Conservation (phyloP, 257 asterid genomes). For the Asclepias syriaca region DNA sequence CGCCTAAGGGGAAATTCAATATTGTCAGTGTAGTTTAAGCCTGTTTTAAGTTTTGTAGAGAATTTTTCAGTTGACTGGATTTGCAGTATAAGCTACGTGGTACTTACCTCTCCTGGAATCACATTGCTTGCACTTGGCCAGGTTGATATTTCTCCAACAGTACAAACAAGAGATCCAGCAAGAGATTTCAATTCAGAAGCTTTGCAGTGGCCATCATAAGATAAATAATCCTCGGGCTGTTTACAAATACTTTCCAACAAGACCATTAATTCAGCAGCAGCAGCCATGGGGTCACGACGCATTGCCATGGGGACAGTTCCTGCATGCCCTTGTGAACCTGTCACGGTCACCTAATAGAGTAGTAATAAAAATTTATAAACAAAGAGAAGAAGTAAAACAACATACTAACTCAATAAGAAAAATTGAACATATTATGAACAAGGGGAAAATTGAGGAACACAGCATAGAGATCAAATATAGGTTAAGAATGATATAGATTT, state of each 20-base stretch:
- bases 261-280: constrained; percentile 87
- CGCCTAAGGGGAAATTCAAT: not conserved
- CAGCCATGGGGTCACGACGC: constrained; percentile 96
- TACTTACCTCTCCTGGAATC: constrained; percentile 97
- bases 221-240: constrained; percentile 70
- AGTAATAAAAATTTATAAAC: not conserved
- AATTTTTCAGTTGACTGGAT: not conserved
- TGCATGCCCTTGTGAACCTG: constrained; percentile 98
- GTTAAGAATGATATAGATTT: not conserved
- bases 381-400: not conserved
- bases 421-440: not conserved
- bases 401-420: not conserved
- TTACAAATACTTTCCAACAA: constrained; percentile 82
- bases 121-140: constrained; percentile 99
- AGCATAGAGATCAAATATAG: not conserved
- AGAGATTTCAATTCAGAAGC: constrained; percentile 61
- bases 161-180: constrained; percentile 88
- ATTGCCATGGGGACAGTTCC: constrained; percentile 97
- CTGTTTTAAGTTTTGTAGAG: not conserved
- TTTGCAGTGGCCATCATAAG: constrained; percentile 65
- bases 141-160: constrained; percentile 94
- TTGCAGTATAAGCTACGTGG: constrained; percentile 4
- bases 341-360: constrained; percentile 63
- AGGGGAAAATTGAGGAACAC: not conserved
- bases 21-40: not conserved